These are phyloP conservation scores for Capsicum chinense DNA, from an alignment of 257 asterid species.

Conservation along the genomic window DNA sequence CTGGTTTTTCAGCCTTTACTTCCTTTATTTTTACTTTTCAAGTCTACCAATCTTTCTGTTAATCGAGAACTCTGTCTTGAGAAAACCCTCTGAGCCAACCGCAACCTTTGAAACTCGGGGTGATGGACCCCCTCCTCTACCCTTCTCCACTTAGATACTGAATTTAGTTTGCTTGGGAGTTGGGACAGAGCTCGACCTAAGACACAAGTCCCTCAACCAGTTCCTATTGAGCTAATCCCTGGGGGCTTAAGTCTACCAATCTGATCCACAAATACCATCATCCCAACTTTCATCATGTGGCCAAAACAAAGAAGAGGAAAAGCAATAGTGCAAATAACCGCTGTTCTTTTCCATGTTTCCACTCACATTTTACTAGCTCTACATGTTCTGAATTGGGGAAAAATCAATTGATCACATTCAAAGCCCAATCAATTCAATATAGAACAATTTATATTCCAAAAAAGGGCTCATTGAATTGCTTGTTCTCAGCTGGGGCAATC, in stretches of 20 bases:
- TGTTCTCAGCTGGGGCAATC: constrained; percentile 14
- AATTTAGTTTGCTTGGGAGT: background rate
- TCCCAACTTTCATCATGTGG: background rate
- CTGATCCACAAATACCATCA: background rate
- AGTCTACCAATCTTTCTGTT: background rate
- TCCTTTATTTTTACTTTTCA: constrained; percentile 9
- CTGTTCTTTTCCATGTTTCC: constrained; percentile 1
- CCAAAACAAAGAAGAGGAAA: background rate
- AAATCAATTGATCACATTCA: background rate
- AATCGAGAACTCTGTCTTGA: background rate
- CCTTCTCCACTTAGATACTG: background rate
- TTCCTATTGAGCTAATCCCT: background rate
- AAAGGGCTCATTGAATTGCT: background rate
- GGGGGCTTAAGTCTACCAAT: background rate
- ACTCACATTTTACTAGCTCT: constrained; percentile 16
- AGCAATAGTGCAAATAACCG: background rate
- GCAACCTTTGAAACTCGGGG: background rate
- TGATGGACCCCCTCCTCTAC: background rate
- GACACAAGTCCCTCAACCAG: background rate
- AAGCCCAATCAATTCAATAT: constrained; percentile 13
- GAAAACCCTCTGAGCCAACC: background rate
- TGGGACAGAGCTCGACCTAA: background rate
- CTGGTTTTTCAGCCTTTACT: background rate
- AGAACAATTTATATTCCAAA: background rate
- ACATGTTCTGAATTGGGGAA: background rate